Evolutionary conservation across 176 grass and related monocot genomes (phyloP).

Genomic region (Juncus effusus): DNA sequence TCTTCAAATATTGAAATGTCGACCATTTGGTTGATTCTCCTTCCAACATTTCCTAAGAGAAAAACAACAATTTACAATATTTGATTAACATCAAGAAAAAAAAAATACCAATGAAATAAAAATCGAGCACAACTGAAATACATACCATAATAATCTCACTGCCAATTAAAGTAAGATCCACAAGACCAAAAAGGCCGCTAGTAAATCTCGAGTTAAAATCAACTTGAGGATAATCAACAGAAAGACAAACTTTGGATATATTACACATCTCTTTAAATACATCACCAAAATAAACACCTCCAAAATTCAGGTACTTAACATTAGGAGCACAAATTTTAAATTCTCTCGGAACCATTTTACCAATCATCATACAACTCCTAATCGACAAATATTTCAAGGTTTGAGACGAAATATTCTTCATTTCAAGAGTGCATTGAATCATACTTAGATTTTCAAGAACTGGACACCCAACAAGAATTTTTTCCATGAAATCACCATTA

Average conservation of each 20-base stretch:
- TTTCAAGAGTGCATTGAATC: neutral
- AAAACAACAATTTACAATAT: neutral
- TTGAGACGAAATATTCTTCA: neutral
- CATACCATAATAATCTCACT: too few species aligned
- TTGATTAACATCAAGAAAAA: too few species aligned
- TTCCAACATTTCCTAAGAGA: neutral
- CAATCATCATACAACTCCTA: neutral
- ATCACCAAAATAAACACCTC: too few species aligned
- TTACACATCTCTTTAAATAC: too few species aligned
- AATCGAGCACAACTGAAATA: too few species aligned
- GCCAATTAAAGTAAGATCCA: too few species aligned
- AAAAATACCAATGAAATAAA: neutral
- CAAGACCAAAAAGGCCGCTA: neutral
- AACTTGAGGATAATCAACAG: too few species aligned
- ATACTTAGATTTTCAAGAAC: conserved; percentile 7
- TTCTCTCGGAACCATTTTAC: neutral
- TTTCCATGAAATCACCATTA: neutral
- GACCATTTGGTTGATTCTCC: neutral
- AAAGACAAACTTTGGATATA: too few species aligned
- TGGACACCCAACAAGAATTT: neutral
- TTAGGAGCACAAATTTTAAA: conserved; percentile 1
- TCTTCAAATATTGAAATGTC: neutral
- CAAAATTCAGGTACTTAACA: neutral
- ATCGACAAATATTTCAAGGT: neutral
- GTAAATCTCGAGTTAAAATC: too few species aligned